Conservation (phyloP, 345 rosid species). For the Eucalyptus cladocalyx region DNA sequence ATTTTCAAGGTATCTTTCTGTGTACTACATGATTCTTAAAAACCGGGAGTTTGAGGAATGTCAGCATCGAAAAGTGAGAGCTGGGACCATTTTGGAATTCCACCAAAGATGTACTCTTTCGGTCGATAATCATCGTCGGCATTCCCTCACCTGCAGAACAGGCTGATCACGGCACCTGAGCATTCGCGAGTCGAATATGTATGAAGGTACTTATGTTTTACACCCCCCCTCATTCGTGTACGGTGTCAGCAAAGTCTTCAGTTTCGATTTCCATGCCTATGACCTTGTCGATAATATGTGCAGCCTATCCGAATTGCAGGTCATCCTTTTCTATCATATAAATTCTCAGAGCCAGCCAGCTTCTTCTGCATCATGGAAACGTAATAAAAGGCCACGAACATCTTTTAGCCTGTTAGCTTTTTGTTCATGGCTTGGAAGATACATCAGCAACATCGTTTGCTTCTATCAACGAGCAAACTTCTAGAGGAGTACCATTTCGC, state of each 20-base stretch:
- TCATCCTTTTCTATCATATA: not conserved
- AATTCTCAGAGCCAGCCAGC: not conserved
- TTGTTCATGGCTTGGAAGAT: not conserved
- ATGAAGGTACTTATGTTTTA: not conserved
- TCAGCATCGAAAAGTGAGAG: not conserved
- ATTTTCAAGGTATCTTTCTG: not conserved
- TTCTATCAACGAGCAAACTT: not conserved
- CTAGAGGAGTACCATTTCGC: not conserved
- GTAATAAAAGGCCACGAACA: not conserved
- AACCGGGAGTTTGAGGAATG: not conserved
- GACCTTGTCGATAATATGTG: not conserved
- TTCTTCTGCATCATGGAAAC: not conserved
- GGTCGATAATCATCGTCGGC: not conserved
- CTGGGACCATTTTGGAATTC: not conserved
- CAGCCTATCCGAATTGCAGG: not conserved
- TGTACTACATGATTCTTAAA: not conserved
- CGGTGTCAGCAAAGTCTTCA: not conserved
- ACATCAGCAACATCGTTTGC: not conserved
- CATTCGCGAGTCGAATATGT: not conserved
- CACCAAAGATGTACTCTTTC: not conserved
- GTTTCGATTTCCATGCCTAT: not conserved
- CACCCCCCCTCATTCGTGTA: not conserved
- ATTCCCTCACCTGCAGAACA: not conserved
- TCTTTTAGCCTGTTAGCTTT: not conserved
- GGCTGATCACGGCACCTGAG: not conserved